Evolutionary conservation across 176 grass and related monocot genomes (phyloP).

Genomic region (Raddia guianensis): DNA sequence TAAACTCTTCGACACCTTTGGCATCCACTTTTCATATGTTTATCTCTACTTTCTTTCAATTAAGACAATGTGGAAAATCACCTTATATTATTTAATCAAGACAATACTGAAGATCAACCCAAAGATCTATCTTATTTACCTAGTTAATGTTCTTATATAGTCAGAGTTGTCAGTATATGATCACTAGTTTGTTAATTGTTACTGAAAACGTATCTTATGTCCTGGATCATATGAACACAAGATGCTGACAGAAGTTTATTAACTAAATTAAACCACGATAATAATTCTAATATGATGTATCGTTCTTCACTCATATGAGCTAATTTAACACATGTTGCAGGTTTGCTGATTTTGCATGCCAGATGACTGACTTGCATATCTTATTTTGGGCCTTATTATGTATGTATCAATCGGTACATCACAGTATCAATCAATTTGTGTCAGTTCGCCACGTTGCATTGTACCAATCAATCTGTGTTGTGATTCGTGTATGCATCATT

Average conservation of each 20-base stretch:
- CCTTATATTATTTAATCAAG: background rate
- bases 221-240: background rate
- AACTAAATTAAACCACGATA: background rate
- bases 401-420: background rate
- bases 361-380: constrained; percentile 29
- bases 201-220: background rate
- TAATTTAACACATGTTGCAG: constrained; percentile 39
- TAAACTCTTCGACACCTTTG: background rate
- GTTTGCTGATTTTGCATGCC: constrained; percentile 46
- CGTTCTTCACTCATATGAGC: constrained; percentile 2
- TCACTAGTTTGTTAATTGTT: background rate
- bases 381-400: background rate
- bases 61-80: background rate
- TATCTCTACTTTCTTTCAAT: background rate
- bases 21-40: background rate
- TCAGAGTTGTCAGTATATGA: background rate
- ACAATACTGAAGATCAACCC: background rate
- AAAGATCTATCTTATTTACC: constrained; percentile 4
- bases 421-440: background rate
- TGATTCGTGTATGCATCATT: background rate
- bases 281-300: constrained; percentile 2
- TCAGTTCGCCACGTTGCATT: background rate
- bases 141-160: background rate
- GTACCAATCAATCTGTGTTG: background rate
- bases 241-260: background rate